Evolutionary conservation across 306 rosid species (phyloP), one percentile per base, ranked within the genome.

Genomic region (Medicago truncatula): DNA sequence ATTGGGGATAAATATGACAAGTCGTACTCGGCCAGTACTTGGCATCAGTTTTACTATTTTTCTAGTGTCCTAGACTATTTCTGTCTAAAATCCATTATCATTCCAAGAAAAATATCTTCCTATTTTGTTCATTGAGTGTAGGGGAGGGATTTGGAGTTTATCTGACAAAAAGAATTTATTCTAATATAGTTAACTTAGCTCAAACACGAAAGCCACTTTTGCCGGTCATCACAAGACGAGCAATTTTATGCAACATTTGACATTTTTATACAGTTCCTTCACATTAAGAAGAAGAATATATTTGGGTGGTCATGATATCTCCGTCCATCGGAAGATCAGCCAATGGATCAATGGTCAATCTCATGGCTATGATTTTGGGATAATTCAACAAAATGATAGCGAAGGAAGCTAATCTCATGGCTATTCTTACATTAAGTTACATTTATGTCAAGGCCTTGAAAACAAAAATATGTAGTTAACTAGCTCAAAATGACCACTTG

Each of bases 21-120:
- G 40, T 14, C 62, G 41, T 68, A 52, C 77, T 7, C 41, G 5
- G 44, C 61, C 23, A 38, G 70, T 49, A n/a, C 80, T 25, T 21
- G 16, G 54, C 60, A 40, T 75, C 76, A 75, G 20, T 40, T 69
- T 69, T 67, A 9, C 71, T 52, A 15, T 16, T 44, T 67, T 9
- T 38, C 54, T 2, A 16, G 54, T 40, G 28, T 38, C 18, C 47
- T 58, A n/a, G 9, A 52, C 63, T 36, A 74, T 20, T 67, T 58
- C 71, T 39, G 17, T 20, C 41, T 67, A 60, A 46, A 47, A 47
- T 39, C 56, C 39, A 68, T 36, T 49, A 62, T 50, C 73, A 20
- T 40, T 54, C 66, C 53, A 23, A 49, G 15, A 21, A 15, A 18
- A 61, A 25, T 6, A 70, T 41, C 17, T 61, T 52, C 68, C 73